phyloP scores from a whole-genome alignment of 108 stramenopile genomes.

The Cyclotella cryptica region DNA sequence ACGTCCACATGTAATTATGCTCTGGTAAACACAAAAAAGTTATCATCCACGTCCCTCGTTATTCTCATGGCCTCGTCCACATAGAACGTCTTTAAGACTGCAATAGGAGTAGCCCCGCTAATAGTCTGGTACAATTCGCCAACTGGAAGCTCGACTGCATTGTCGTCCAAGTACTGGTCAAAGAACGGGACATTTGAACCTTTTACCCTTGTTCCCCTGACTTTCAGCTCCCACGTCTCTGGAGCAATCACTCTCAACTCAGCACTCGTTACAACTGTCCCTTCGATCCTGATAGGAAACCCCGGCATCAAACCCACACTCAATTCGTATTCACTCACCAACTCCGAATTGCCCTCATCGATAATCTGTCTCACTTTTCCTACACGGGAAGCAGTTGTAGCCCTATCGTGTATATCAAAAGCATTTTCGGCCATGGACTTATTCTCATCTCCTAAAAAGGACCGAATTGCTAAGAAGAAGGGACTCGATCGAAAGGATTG shows the following conservation, averaged over 20 bases:
- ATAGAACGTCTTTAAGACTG: constrained; percentile 72
- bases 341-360: constrained; percentile 39
- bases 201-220: constrained; percentile 74
- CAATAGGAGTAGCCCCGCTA: constrained; percentile 62
- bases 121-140: constrained; percentile 70
- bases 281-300: constrained; percentile 70
- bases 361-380: constrained; percentile 85
- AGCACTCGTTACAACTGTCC: constrained; percentile 82
- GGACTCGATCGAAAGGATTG: constrained; percentile 86
- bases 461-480: constrained; percentile 78
- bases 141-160: constrained; percentile 72
- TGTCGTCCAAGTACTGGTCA: constrained; percentile 75
- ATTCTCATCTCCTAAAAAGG: constrained; percentile 69
- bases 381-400: constrained; percentile 70
- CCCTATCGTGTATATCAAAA: constrained; percentile 79
- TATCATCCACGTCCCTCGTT: constrained; percentile 86
- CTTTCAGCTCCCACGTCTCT: constrained; percentile 71
- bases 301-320: constrained; percentile 82
- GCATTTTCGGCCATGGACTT: constrained; percentile 70
- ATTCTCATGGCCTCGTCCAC: constrained; percentile 88
- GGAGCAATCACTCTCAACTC: constrained; percentile 57
- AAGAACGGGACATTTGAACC: constrained; percentile 84
- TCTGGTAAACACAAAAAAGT: constrained; percentile 83
- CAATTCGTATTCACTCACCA: constrained; percentile 78
- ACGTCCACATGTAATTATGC: too few species aligned